phyloP scores from a whole-genome alignment of 164 flowering plant genomes.

The Aristolochia fimbriata region DNA sequence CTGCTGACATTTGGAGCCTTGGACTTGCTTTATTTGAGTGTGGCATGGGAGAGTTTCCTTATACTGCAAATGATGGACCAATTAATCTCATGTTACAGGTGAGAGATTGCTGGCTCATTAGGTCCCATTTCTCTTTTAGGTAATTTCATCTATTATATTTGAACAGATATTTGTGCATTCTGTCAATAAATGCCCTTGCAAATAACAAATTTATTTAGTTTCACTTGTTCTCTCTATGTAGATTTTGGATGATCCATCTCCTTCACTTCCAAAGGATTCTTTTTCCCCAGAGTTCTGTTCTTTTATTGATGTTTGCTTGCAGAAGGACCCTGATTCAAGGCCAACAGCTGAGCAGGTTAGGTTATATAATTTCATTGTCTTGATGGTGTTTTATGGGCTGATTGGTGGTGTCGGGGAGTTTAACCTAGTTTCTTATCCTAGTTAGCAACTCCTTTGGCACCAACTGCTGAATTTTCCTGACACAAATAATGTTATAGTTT shows the following conservation, averaged over 20 bases:
- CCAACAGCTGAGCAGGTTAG: slow-evolving; percentile 95
- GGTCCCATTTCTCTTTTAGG: neutral
- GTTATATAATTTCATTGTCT: neutral
- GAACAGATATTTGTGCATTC: too few species aligned
- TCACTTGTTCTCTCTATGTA: slow-evolving; percentile 12
- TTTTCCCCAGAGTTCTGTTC: slow-evolving; percentile 92
- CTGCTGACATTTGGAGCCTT: slow-evolving; percentile 99
- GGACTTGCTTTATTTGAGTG: slow-evolving; percentile 96
- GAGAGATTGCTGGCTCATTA: slow-evolving; percentile 2
- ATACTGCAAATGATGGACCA: slow-evolving; percentile 84
- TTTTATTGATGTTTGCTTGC: slow-evolving; percentile 80
- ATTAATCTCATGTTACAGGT: slow-evolving; percentile 99
- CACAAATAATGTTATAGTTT: too few species aligned
- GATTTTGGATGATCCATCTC: slow-evolving; percentile 98
- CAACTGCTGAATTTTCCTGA: too few species aligned
- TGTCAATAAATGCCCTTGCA: neutral
- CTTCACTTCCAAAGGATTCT: slow-evolving; percentile 53
- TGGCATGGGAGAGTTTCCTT: slow-evolving; percentile 98
- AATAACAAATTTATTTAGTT: neutral
- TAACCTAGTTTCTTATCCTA: too few species aligned
- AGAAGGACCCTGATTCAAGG: slow-evolving; percentile 81
- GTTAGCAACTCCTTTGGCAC: too few species aligned
- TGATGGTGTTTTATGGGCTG: too few species aligned
- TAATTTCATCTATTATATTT: too few species aligned
- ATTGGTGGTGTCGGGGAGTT: too few species aligned